A percentile compares a stretch with the other conserved stretches of the same genome.
These are phyloP conservation scores for Sarcomyxa edulis DNA, from an alignment of 768 basidiomycete genomes.

Conservation along the genomic window DNA sequence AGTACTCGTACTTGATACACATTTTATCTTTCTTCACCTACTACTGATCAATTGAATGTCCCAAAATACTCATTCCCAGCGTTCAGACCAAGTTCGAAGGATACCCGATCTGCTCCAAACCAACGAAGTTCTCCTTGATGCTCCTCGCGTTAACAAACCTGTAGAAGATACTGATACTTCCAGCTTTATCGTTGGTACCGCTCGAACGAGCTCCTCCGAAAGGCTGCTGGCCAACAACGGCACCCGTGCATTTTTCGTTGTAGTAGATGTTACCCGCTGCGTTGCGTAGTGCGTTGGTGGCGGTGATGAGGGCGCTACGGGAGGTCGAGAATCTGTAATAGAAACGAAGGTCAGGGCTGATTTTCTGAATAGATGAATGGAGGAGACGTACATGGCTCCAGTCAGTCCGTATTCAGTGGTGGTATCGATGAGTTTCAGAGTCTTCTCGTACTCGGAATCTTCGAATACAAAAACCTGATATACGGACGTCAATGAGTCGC, in stretches of 20 bases:
- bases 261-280: conserved; percentile 96
- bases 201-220: conserved; percentile 92
- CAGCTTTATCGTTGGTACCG: conserved; percentile 98
- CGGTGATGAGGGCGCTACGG: conserved; percentile 72
- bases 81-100: conserved; percentile 79
- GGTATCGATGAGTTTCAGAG: conserved; percentile 78
- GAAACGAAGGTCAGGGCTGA: conserved; percentile 9
- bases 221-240: conserved; percentile 97
- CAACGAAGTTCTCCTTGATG: conserved; percentile 97
- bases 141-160: conserved; percentile 85
- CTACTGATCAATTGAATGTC: no score
- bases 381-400: conserved; percentile 74
- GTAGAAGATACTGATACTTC: conserved; percentile 62
- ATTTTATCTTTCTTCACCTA: conserved; percentile 37
- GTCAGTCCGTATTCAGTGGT: conserved; percentile 90
- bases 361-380: neutral
- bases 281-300: conserved; percentile 81
- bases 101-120: conserved; percentile 74
- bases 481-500: conserved; percentile 1
- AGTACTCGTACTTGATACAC: conserved; percentile 26
- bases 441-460: conserved; percentile 83
- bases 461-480: conserved; percentile 80
- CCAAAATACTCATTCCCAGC: no score
- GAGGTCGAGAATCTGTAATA: conserved; percentile 70
- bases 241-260: conserved; percentile 97